Conservation (phyloP, 345 rosid species). For the Lepidium sativum region DNA sequence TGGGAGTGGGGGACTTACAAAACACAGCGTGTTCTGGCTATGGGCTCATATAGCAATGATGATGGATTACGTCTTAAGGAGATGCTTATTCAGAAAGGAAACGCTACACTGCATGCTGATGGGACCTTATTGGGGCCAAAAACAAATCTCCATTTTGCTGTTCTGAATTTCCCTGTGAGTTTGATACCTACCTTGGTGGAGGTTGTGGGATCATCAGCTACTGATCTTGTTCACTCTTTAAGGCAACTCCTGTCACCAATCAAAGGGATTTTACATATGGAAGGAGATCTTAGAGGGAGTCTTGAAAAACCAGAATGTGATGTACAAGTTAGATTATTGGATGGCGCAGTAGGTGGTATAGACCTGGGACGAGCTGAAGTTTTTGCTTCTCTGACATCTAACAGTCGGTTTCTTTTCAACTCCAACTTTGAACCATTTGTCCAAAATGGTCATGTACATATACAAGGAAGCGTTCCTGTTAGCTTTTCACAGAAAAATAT, state of each 20-base stretch:
- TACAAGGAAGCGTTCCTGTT: slow-evolving; percentile 95
- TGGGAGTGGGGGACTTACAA: slow-evolving; percentile 99
- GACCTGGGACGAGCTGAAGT: slow-evolving; percentile 95
- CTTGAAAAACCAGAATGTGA: slow-evolving; percentile 94
- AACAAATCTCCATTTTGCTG: slow-evolving; percentile 95
- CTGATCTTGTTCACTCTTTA: slow-evolving; percentile 72
- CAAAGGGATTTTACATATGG: slow-evolving; percentile 92
- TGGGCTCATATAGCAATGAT: slow-evolving; percentile 89
- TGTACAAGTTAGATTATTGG: slow-evolving; percentile 90
- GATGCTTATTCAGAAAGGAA: slow-evolving; percentile 86
- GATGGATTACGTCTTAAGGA: slow-evolving; percentile 91
- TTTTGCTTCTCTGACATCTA: slow-evolving; percentile 87
- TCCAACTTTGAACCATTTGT: slow-evolving; percentile 85
- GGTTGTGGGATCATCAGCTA: slow-evolving; percentile 85
- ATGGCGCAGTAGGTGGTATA: slow-evolving; percentile 92
- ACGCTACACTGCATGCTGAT: slow-evolving; percentile 96
- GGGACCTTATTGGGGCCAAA: slow-evolving; percentile 88
- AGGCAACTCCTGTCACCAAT: slow-evolving; percentile 78
- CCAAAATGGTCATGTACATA: slow-evolving; percentile 93
- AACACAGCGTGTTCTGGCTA: slow-evolving; percentile 80
- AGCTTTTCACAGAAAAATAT: slow-evolving; percentile 50
- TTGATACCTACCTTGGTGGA: slow-evolving; percentile 88
- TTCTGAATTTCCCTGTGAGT: slow-evolving; percentile 89
- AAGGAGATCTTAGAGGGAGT: slow-evolving; percentile 97
- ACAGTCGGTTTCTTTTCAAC: slow-evolving; percentile 85